Evolutionary conservation across 2,329 filamentous ascomycete genomes (phyloP), one percentile per base, ranked within the genome.

Genomic region (Fusarium scirpi): DNA sequence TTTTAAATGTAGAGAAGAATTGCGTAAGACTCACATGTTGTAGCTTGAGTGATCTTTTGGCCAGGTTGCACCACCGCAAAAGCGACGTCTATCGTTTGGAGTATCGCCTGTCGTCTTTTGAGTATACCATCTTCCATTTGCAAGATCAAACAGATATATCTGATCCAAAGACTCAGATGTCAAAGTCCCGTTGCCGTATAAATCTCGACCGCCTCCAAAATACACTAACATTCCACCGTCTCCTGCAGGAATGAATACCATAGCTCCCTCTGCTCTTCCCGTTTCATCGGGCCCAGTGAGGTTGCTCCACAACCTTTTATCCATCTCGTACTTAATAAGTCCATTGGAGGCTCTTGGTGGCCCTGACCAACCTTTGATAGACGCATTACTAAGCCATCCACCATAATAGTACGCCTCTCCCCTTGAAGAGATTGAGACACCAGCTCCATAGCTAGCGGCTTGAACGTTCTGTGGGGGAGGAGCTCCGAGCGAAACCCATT

Each of bases 341-440:
- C 58, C 44, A n/a, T 30, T 61, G 2, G 58, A 61, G 0, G 58
- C 53, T 3, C 8, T 7, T 13, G 34, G 2, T 22, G 25, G 4
- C 53, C 53, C 2, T 38, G 29, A 29, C 58, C 53, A 61, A 5
- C 32, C 43, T 16, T 27, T 27, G 4, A 58, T 1, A 34, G 58
- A 58, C 2, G n/a, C 12, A 4, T 58, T 38, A 15, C 43, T 58
- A 2, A 61, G 34, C 58, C 53, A 61, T 3, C 58, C 58, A 1
- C 58, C 43, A 11, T 61, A 61, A 18, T 48, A 58, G 8, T 61
- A 61, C 20, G 58, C 58, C 16, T 61, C 53, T 6, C 58, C 58
- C 6, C 58, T 61, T 2, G 43, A 43, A 5, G 58, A 10, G n/a
- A 61, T 38, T 3, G 58, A 61, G 0, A 61, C 53, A 6, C 58